Conservation (phyloP, 108 stramenopile genomes). For the Skeletonema grethae region DNA sequence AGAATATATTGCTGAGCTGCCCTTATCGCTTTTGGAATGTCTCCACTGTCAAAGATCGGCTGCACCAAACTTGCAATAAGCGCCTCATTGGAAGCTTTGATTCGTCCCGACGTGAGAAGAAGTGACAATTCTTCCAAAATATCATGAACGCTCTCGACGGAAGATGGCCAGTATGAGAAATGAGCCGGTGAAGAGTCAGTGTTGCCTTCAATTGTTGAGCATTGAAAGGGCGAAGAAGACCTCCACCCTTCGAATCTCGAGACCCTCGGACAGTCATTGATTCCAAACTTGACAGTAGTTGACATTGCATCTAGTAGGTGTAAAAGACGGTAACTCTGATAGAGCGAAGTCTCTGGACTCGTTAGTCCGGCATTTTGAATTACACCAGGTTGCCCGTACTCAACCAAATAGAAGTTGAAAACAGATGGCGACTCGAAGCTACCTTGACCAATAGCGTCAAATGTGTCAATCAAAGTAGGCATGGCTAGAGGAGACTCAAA, state of each 20-base stretch:
- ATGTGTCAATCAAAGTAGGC: slow-evolving; percentile 7
- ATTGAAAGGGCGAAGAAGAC: not conserved
- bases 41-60: slow-evolving; percentile 13
- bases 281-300: slow-evolving; percentile 35
- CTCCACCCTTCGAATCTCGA: slow-evolving; percentile 21
- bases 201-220: slow-evolving; percentile 21
- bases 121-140: slow-evolving; percentile 55
- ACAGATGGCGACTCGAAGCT: slow-evolving; percentile 52
- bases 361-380: slow-evolving; percentile 21
- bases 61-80: slow-evolving; percentile 27
- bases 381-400: slow-evolving; percentile 42
- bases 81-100: slow-evolving; percentile 13
- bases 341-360: slow-evolving; percentile 41
- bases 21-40: slow-evolving; percentile 28
- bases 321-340: slow-evolving; percentile 19
- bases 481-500: slow-evolving; percentile 1
- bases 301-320: slow-evolving; percentile 28
- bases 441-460: slow-evolving; percentile 46
- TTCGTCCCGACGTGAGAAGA: slow-evolving; percentile 55
- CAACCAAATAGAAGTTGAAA: slow-evolving; percentile 68
- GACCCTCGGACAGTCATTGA: slow-evolving; percentile 19
- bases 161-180: slow-evolving; percentile 25
- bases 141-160: slow-evolving; percentile 11
- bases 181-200: slow-evolving; percentile 15
- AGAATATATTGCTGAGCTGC: slow-evolving; percentile 50